Conservation (phyloP, 78 protist species). For the Dictyostelium firmibasis region DNA sequence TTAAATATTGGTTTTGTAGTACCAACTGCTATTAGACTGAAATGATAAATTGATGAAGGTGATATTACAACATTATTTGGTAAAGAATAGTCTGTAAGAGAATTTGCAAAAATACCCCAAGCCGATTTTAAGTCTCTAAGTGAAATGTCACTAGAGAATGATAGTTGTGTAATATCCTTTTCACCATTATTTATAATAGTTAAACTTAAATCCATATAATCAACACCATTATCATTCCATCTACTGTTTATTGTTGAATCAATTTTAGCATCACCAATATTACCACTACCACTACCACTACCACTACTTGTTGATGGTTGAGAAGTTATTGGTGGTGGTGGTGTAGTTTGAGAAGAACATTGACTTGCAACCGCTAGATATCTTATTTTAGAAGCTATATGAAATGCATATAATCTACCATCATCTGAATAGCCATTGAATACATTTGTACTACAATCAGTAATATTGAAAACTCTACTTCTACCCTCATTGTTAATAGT, state of each 20-base stretch:
- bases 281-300: neutral
- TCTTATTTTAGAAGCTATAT: neutral
- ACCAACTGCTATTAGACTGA: neutral
- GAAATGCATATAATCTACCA: slow-evolving; percentile 26
- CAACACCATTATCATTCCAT: neutral
- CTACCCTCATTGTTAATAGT: neutral
- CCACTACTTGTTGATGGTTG: neutral
- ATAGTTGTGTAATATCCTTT: neutral
- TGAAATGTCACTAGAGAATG: neutral
- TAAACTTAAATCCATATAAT: neutral
- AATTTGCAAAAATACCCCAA: neutral
- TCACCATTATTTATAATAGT: neutral
- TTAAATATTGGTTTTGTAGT: neutral
- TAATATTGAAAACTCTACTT: neutral
- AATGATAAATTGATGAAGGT: neutral
- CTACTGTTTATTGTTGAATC: neutral
- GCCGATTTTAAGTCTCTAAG: neutral
- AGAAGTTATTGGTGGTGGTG: neutral
- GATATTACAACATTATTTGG: neutral
- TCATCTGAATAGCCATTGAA: neutral
- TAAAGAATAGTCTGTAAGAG: neutral
- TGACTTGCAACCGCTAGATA: neutral
- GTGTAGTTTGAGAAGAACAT: neutral
- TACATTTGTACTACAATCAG: neutral
- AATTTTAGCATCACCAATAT: neutral